Percentiles rank a stretch among this genome's conserved stretches.
Conservation (phyloP, 2,329 filamentous ascomycete genomes). For the Cytospora piceae region DNA sequence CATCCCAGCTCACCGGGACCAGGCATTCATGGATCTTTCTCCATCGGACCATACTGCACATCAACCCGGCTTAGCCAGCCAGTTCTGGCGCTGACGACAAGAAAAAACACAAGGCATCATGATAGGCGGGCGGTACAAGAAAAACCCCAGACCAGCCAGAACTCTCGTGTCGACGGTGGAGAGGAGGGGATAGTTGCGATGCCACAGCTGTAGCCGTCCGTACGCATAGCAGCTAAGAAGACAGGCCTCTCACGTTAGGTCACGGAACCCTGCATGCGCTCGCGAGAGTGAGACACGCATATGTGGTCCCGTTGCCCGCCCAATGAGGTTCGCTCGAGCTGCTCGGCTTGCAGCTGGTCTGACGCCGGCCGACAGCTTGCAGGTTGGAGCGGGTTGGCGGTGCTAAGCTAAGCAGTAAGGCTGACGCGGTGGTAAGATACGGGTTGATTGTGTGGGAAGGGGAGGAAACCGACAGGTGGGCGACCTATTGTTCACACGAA, state of each 20-base stretch:
- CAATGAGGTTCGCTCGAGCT: constrained; percentile 10
- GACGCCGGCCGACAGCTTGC: constrained; percentile 15
- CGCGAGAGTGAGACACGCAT: constrained; percentile 14
- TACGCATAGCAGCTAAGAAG: not conserved
- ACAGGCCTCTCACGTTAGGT: constrained; percentile 11
- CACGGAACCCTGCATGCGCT: constrained; percentile 17
- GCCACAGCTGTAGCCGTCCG: constrained; percentile 22
- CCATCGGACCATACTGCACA: not conserved
- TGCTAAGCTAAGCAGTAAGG: constrained; percentile 13
- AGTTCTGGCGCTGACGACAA: constrained; percentile 21
- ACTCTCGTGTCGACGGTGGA: constrained; percentile 15
- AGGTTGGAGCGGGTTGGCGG: constrained; percentile 1
- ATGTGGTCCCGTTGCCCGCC: constrained; percentile 11
- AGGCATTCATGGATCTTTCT: constrained; percentile 10
- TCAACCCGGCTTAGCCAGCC: constrained; percentile 1
- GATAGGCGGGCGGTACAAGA: constrained; percentile 15
- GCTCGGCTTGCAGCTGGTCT: constrained; percentile 21
- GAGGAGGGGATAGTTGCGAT: constrained; percentile 14
- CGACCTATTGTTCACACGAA: constrained; percentile 3
- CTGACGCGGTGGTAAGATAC: constrained; percentile 6
- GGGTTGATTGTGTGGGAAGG: constrained; percentile 1
- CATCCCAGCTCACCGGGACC: constrained; percentile 21
- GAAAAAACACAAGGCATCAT: constrained; percentile 1
- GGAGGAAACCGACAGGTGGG: constrained; percentile 13
- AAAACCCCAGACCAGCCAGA: constrained; percentile 5